Conservation (phyloP, 1,284 basidiomycete genomes). For the Pseudozyma thailandica region DNA sequence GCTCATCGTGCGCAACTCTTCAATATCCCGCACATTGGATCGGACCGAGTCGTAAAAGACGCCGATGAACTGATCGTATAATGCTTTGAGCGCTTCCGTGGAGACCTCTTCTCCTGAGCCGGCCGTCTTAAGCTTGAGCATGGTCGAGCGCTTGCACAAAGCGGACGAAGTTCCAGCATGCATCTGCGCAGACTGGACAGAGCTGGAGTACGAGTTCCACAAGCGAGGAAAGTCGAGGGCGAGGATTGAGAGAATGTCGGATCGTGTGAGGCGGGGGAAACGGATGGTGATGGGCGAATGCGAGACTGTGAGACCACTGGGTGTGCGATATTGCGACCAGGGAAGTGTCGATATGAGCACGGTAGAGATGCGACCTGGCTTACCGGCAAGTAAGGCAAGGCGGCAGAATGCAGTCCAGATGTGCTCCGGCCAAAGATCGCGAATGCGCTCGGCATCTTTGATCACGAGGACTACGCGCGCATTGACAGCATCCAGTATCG, state of each 20-base stretch:
- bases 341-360: slow-evolving; percentile 50
- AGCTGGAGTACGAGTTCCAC: slow-evolving; percentile 29
- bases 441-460: slow-evolving; percentile 55
- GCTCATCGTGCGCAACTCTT: slow-evolving; percentile 51
- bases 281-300: slow-evolving; percentile 51
- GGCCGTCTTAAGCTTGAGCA: slow-evolving; percentile 17
- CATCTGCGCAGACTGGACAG: slow-evolving; percentile 35
- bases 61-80: slow-evolving; percentile 45
- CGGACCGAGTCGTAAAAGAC: slow-evolving; percentile 60
- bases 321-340: slow-evolving; percentile 54
- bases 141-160: slow-evolving; percentile 13
- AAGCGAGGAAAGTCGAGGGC: slow-evolving; percentile 33
- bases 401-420: slow-evolving; percentile 54
- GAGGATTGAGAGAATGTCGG: slow-evolving; percentile 49
- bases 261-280: slow-evolving; percentile 38
- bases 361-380: slow-evolving; percentile 42
- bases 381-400: slow-evolving; percentile 34
- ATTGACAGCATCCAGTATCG: slow-evolving; percentile 12
- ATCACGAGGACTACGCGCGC: slow-evolving; percentile 45
- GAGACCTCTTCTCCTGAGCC: slow-evolving; percentile 18
- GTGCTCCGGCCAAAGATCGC: slow-evolving; percentile 63
- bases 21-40: slow-evolving; percentile 48
- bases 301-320: slow-evolving; percentile 43
- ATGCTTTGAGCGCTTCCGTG: slow-evolving; percentile 9
- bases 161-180: slow-evolving; percentile 27